Conservation (phyloP, 108 stramenopile species). For the Fragilaria crotonensis region DNA sequence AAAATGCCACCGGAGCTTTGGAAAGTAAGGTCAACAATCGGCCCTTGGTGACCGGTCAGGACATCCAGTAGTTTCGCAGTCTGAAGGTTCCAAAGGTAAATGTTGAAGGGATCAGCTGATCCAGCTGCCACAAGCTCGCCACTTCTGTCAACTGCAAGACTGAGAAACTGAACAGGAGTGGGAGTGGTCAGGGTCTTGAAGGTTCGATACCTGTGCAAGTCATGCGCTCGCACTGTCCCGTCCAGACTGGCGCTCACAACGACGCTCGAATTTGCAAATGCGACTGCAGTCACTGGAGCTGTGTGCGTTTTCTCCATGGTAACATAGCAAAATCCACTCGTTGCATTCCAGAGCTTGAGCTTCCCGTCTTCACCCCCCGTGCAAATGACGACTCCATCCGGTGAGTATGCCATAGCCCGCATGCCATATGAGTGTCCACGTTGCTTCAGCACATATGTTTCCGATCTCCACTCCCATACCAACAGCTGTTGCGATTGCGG, state of each 20-base stretch:
- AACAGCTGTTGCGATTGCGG: slow-evolving; percentile 89
- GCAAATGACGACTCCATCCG: slow-evolving; percentile 88
- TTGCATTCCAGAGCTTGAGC: slow-evolving; percentile 96
- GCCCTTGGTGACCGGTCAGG: slow-evolving; percentile 92
- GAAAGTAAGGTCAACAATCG: slow-evolving; percentile 77
- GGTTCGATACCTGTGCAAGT: slow-evolving; percentile 93
- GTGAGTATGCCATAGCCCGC: slow-evolving; percentile 88
- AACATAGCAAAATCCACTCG: slow-evolving; percentile 95
- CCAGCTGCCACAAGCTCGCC: slow-evolving; percentile 95
- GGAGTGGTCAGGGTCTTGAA: slow-evolving; percentile 92
- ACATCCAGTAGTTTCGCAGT: slow-evolving; percentile 92
- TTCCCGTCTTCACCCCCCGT: slow-evolving; percentile 98
- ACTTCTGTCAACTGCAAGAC: slow-evolving; percentile 90
- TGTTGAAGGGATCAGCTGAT: slow-evolving; percentile 83
- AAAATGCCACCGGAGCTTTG: slow-evolving; percentile 71
- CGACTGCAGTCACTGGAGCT: slow-evolving; percentile 89
- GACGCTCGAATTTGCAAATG: slow-evolving; percentile 85
- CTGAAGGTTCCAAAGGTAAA: slow-evolving; percentile 95
- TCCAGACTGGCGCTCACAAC: slow-evolving; percentile 91
- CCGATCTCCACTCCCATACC: slow-evolving; percentile 99
- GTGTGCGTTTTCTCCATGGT: slow-evolving; percentile 92
- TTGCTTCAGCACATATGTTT: slow-evolving; percentile 98
- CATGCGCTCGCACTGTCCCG: slow-evolving; percentile 96
- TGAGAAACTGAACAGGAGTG: slow-evolving; percentile 87
- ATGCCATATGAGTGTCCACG: slow-evolving; percentile 96